Conservation (phyloP, 331 rosid species). For the Malus hybrid region DNA sequence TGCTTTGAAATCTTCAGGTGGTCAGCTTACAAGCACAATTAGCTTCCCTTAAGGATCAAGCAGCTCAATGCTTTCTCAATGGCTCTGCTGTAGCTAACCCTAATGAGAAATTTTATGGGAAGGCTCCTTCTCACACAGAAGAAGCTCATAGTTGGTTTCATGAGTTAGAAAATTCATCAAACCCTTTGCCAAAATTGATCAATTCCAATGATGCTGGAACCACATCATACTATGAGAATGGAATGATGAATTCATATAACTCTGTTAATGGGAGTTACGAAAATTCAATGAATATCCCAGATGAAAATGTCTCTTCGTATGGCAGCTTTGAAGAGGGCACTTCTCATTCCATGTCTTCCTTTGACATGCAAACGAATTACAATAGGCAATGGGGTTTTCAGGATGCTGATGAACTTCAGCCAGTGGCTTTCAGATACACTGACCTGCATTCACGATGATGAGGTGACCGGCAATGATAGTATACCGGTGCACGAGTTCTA, state of each 20-base stretch:
- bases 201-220: slow-evolving; percentile 17
- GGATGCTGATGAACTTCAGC: slow-evolving; percentile 53
- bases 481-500: neutral
- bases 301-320: slow-evolving; percentile 58
- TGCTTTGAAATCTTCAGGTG: slow-evolving; percentile 42
- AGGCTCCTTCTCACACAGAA: slow-evolving; percentile 14
- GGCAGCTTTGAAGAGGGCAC: slow-evolving; percentile 57
- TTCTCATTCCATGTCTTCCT: slow-evolving; percentile 47
- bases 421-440: slow-evolving; percentile 59
- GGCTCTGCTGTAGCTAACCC: slow-evolving; percentile 41
- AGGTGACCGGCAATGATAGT: neutral
- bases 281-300: slow-evolving; percentile 25
- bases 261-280: slow-evolving; percentile 33
- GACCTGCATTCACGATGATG: slow-evolving; percentile 22
- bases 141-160: slow-evolving; percentile 42
- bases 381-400: slow-evolving; percentile 47
- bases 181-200: slow-evolving; percentile 20
- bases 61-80: slow-evolving; percentile 46
- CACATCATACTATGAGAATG: slow-evolving; percentile 29
- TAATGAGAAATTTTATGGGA: slow-evolving; percentile 34
- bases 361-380: slow-evolving; percentile 39
- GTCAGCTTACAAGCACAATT: slow-evolving; percentile 80
- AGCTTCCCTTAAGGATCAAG: slow-evolving; percentile 72
- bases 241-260: slow-evolving; percentile 25
- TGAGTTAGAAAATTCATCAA: slow-evolving; percentile 41